Base-by-base conservation (phyloP, 306 rosid genomes). In the Trifolium dubium region DNA sequence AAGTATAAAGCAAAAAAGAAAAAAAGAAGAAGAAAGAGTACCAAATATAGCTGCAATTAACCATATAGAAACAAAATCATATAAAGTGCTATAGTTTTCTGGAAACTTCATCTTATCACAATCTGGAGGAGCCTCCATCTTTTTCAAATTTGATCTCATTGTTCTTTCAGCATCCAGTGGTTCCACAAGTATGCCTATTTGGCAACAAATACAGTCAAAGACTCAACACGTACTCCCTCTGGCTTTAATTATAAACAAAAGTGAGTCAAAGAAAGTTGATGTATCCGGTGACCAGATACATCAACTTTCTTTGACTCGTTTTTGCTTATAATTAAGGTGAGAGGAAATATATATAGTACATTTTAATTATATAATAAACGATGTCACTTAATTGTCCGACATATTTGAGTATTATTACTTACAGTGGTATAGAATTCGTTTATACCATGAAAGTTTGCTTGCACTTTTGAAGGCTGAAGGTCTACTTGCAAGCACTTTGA, bases 381-480 rank as follows among this genome's bases (percentile, higher is more conserved):
- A 9, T 43, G 10, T n/a, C 13, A 2, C 5, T 34, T 12, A n/a
- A 49, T 14, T 49, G 3, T 49, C 8, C 0, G 4, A 14, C 54
- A 14, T n/a, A 23, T 28, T 7, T 10, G 23, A 23, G 14, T 23
- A 13, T 30, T 12, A 32, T 6, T 6, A 74, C 77, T 69, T 41
- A 80, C 80, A 67, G 6, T 62, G 72, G 43, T 74, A 80, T 1
- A 69, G 62, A 17, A 80, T 59, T 60, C 2, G 60, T 44, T 51
- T 68, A 69, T 74, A 74, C 76, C 79, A 74, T n/a, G 72, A 60
- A 61, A 68, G 17, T 1, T 60, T 17, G 72, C 35, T 74, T 28
- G 67, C 51, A 74, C 83, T 80, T 51, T 12, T 50, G 80, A 80
- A 80, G 4, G 72, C 80, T 1, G 80, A 68, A 0, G 83, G 72